These are phyloP conservation scores for Aspergillus ibericus DNA, from an alignment of 2,329 filamentous ascomycete species.

Conservation along the genomic window DNA sequence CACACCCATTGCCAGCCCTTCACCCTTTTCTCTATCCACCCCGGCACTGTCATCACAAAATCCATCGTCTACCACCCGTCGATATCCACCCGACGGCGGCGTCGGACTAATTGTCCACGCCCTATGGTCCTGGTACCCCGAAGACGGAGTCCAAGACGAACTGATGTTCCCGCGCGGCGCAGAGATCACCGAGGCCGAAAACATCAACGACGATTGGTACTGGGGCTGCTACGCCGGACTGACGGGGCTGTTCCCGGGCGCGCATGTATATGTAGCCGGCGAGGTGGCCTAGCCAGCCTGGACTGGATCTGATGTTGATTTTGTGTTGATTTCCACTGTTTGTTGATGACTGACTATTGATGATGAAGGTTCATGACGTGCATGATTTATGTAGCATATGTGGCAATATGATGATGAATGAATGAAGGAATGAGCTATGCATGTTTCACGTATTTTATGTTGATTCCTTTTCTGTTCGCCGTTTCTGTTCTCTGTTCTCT, in stretches of 20 bases:
- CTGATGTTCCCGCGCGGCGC: conserved; percentile 80
- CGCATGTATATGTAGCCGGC: conserved; percentile 63
- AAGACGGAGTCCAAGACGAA: conserved; percentile 61
- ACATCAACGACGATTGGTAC: conserved; percentile 89
- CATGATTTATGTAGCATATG: neutral
- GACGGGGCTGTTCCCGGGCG: conserved; percentile 76
- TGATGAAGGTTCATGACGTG: neutral
- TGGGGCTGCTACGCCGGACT: conserved; percentile 81
- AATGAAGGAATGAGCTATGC: neutral
- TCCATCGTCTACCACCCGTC: conserved; percentile 18
- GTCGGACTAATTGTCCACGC: conserved; percentile 64
- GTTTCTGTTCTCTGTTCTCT: neutral
- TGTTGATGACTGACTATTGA: neutral
- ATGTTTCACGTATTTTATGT: neutral
- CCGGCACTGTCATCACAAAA: conserved; percentile 2
- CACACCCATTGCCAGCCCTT: conserved; percentile 15
- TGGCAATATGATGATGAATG: neutral
- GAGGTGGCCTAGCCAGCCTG: conserved; percentile 33
- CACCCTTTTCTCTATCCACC: conserved; percentile 61
- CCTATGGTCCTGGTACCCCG: conserved; percentile 76
- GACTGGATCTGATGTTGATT: neutral
- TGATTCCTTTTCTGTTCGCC: neutral
- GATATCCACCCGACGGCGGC: conserved; percentile 75
- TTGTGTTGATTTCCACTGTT: neutral
- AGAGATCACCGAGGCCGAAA: conserved; percentile 78